Conservation (phyloP, 2,329 filamentous ascomycete genomes). For the Fusarium siculi region DNA sequence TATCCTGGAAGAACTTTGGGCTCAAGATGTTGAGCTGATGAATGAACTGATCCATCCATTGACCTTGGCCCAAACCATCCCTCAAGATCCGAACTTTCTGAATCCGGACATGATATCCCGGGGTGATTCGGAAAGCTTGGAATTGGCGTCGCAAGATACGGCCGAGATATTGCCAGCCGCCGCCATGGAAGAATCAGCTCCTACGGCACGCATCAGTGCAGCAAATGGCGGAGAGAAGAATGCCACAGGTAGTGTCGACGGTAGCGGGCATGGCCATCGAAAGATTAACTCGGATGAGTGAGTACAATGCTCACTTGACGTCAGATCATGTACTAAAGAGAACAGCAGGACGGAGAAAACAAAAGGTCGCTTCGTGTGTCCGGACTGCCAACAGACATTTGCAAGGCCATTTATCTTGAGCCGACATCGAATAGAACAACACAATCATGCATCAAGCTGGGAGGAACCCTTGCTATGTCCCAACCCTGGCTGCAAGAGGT, state of each 20-base stretch:
- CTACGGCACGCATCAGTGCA: fast-evolving
- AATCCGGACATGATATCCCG: fast-evolving
- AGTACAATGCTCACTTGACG: fast-evolving
- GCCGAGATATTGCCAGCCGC: fast-evolving
- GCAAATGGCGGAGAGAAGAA: fast-evolving
- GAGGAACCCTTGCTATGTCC: fast-evolving
- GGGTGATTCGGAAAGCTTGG: not conserved
- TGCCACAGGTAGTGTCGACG: fast-evolving
- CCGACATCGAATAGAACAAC: not conserved
- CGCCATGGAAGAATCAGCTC: not conserved
- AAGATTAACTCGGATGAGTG: not conserved
- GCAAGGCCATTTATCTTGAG: fast-evolving
- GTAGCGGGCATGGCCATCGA: not conserved
- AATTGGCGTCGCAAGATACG: fast-evolving
- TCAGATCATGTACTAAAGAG: fast-evolving
- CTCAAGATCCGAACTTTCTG: not conserved
- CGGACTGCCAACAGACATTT: not conserved
- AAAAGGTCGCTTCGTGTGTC: fast-evolving
- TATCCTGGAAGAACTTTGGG: fast-evolving
- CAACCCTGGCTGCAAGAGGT: not conserved
- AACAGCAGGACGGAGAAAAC: fast-evolving
- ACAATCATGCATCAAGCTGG: fast-evolving
- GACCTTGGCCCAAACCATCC: fast-evolving
- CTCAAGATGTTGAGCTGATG: fast-evolving
- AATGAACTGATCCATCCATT: fast-evolving